A percentile compares a stretch with the other conserved stretches of the same genome.
Evolutionary conservation across 495 filamentous ascomycete genomes (phyloP).

Genomic region (Aspergillus heteromorphus): DNA sequence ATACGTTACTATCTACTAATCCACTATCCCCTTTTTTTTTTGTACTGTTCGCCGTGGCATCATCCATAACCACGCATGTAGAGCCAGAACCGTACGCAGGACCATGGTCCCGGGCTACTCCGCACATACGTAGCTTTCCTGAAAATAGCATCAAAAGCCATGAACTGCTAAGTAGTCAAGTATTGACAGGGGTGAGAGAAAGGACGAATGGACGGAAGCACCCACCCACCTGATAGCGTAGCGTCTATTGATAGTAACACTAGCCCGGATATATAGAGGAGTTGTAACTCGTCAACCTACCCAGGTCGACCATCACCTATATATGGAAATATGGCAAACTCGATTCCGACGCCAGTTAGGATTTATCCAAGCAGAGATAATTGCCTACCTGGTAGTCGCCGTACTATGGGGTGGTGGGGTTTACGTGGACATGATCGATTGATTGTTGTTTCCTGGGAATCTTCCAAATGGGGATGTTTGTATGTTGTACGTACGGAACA

Average conservation of each 20-base stretch:
- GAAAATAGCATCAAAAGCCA: not conserved
- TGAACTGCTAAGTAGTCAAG: no score
- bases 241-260: conserved; percentile 6
- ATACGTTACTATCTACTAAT: conserved; percentile 1
- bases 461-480: no score
- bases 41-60: not conserved
- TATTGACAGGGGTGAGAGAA: not conserved
- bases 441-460: no score
- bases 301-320: not conserved
- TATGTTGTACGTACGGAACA: no score
- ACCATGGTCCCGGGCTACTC: no score
- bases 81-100: no score
- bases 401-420: no score
- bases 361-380: no score
- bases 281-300: not conserved
- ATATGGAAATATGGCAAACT: not conserved
- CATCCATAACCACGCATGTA: not conserved
- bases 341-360: no score
- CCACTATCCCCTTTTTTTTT: not conserved
- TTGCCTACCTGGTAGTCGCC: no score
- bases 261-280: not conserved
- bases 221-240: not conserved
- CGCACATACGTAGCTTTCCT: not conserved
- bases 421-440: no score
- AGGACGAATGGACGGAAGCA: not conserved